phyloP scores from a whole-genome alignment of 495 filamentous ascomycete species.

The Aspergillus incahuasiensis region DNA sequence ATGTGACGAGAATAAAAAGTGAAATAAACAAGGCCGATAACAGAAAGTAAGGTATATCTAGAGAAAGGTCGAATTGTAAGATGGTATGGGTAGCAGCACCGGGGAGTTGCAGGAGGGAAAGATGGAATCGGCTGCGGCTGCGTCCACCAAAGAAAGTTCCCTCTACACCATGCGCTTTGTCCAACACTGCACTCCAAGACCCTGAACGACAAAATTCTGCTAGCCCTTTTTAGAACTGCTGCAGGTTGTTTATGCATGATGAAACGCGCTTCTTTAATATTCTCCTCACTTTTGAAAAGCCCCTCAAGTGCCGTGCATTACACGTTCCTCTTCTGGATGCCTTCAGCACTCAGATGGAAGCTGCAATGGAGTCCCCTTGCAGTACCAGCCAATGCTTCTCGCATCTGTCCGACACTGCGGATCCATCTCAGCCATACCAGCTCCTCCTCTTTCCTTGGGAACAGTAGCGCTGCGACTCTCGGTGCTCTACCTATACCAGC shows the following conservation, averaged over 20 bases:
- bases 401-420: slow-evolving; percentile 20
- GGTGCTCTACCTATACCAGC: background rate
- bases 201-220: too few species aligned
- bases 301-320: background rate
- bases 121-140: background rate
- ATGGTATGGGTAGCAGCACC: background rate
- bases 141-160: slow-evolving; percentile 2
- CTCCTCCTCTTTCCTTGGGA: background rate
- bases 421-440: slow-evolving; percentile 3
- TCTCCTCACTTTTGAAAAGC: background rate
- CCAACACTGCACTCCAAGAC: slow-evolving; percentile 9
- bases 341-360: slow-evolving; percentile 4
- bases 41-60: background rate
- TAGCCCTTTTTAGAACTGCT: too few species aligned
- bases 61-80: background rate
- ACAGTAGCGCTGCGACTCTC: background rate
- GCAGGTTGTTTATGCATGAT: background rate
- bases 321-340: background rate
- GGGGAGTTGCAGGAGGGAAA: slow-evolving; percentile 2
- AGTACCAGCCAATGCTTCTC: slow-evolving; percentile 7
- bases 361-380: slow-evolving; percentile 14
- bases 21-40: background rate
- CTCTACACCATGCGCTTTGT: slow-evolving; percentile 3
- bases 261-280: background rate
- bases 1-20: background rate